Conservation (phyloP, 176 grass and related monocot species). For the Hsuehochloa calcarea region DNA sequence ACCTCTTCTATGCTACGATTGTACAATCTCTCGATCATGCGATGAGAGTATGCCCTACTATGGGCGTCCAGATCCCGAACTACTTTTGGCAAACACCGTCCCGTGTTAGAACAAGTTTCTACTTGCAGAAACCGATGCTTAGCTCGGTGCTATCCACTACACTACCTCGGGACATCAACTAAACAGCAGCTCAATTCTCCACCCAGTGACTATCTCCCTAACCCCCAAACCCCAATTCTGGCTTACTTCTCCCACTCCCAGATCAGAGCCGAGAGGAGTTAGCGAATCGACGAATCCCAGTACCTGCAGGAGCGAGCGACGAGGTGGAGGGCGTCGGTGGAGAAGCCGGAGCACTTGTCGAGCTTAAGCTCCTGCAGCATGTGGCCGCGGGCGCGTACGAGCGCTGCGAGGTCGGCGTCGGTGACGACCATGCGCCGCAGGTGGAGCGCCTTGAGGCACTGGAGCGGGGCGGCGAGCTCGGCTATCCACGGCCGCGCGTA, state of each 20-base stretch:
- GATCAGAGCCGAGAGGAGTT: constrained; percentile 1
- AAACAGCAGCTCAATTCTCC: not conserved
- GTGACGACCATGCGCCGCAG: constrained; percentile 79
- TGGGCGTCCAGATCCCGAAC: constrained; percentile 15
- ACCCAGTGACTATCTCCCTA: not conserved
- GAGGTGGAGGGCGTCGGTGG: constrained; percentile 73
- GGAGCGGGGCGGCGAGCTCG: constrained; percentile 50
- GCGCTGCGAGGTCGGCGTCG: constrained; percentile 61
- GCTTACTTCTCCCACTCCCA: not conserved
- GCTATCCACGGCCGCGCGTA: constrained; percentile 58
- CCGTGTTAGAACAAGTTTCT: constrained; percentile 10
- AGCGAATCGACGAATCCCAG: not conserved
- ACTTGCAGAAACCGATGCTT: not conserved
- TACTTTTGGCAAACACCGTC: not conserved
- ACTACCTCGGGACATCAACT: constrained; percentile 1
- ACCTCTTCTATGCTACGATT: not conserved
- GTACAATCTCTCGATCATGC: not conserved
- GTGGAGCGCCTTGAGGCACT: constrained; percentile 82
- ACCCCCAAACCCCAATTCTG: not conserved
- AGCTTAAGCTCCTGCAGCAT: constrained; percentile 83
- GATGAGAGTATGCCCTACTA: not conserved
- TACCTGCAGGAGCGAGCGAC: constrained; percentile 79
- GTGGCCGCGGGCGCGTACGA: constrained; percentile 58
- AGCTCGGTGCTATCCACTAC: not conserved
- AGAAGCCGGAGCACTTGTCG: constrained; percentile 86